Evolutionary conservation across 768 basidiomycete species (phyloP).

Genomic region (Sarcomyxa edulis): DNA sequence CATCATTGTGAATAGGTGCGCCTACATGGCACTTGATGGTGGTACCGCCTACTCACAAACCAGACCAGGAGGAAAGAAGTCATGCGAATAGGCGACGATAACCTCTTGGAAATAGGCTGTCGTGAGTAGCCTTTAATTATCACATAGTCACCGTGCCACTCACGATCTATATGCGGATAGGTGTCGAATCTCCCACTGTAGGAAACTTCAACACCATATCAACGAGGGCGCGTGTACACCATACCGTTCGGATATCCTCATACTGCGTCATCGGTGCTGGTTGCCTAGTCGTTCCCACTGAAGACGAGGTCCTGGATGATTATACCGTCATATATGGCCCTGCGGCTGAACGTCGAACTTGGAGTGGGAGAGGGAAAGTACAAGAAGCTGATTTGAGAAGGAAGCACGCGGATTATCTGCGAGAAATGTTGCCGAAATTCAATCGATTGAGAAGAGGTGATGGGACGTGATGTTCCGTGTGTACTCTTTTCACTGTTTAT

Average conservation of each 20-base stretch:
- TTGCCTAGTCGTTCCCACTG: slow-evolving; percentile 72
- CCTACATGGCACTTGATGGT: neutral
- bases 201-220: slow-evolving; percentile 86
- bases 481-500: no score
- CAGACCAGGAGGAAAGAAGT: slow-evolving; percentile 63
- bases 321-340: slow-evolving; percentile 84
- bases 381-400: slow-evolving; percentile 80
- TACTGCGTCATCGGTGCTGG: slow-evolving; percentile 82
- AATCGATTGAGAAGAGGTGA: slow-evolving; percentile 66
- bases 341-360: slow-evolving; percentile 64
- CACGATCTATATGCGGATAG: slow-evolving; percentile 31
- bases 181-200: slow-evolving; percentile 80
- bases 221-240: slow-evolving; percentile 77
- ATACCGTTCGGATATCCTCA: slow-evolving; percentile 72
- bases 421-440: slow-evolving; percentile 89
- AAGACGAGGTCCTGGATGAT: slow-evolving; percentile 74
- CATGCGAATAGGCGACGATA: slow-evolving; percentile 92
- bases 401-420: slow-evolving; percentile 89
- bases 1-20: slow-evolving; percentile 83
- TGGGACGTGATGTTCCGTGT: slow-evolving; percentile 32
- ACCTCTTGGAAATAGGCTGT: slow-evolving; percentile 91
- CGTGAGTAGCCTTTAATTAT: slow-evolving; percentile 46
- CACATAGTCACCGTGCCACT: no score
- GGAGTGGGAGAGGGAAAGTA: slow-evolving; percentile 81
- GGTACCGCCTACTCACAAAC: neutral